phyloP scores from a whole-genome alignment of 768 basidiomycete genomes.

The Rhizopogon rudus region DNA sequence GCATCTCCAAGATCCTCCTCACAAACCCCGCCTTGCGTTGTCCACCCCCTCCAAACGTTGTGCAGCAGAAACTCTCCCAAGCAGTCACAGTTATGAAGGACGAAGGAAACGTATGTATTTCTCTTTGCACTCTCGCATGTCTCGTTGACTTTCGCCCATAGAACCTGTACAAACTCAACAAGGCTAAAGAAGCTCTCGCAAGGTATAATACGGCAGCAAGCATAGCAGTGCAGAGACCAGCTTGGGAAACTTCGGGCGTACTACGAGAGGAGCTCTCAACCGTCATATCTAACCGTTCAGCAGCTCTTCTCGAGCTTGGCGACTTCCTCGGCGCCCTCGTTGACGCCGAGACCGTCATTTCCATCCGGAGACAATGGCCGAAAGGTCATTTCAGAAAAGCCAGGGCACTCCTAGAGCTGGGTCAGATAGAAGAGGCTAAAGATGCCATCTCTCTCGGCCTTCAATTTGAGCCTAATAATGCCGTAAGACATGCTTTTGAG shows the following conservation, averaged over 20 bases:
- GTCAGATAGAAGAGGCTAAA: slow-evolving; percentile 64
- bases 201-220: slow-evolving; percentile 76
- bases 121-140: slow-evolving; percentile 1
- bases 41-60: slow-evolving; percentile 74
- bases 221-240: slow-evolving; percentile 74
- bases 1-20: slow-evolving; percentile 65
- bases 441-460: slow-evolving; percentile 81
- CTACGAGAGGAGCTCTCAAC: slow-evolving; percentile 90
- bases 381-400: slow-evolving; percentile 96
- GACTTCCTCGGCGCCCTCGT: slow-evolving; percentile 75
- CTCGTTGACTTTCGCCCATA: slow-evolving; percentile 27
- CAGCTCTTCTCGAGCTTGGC: slow-evolving; percentile 72
- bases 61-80: slow-evolving; percentile 70
- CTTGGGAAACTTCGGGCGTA: slow-evolving; percentile 82
- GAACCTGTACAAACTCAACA: slow-evolving; percentile 74
- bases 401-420: slow-evolving; percentile 78
- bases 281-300: slow-evolving; percentile 87
- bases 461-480: slow-evolving; percentile 72
- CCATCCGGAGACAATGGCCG: slow-evolving; percentile 82
- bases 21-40: slow-evolving; percentile 68
- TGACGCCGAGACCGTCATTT: slow-evolving; percentile 89
- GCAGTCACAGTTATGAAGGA: slow-evolving; percentile 81
- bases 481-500: slow-evolving; percentile 30
- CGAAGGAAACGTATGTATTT: slow-evolving; percentile 77
- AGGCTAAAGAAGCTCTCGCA: slow-evolving; percentile 65